phyloP scores from a whole-genome alignment of 2,329 filamentous ascomycete genomes.

The Madurella mycetomatis region DNA sequence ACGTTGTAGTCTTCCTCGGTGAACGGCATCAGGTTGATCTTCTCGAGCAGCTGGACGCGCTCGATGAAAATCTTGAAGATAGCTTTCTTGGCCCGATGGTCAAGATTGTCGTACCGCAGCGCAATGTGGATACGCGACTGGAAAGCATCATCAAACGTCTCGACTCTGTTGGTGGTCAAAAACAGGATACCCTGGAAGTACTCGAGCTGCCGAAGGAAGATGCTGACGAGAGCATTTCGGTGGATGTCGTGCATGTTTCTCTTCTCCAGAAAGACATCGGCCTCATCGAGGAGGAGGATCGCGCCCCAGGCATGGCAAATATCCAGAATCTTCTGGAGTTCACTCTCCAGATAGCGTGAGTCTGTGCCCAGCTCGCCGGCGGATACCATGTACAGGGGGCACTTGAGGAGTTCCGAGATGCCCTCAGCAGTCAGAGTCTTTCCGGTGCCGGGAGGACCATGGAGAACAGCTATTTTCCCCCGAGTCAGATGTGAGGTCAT shows the following conservation, averaged over 20 bases:
- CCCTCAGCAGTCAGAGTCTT: conserved; percentile 86
- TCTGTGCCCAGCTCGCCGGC: conserved; percentile 80
- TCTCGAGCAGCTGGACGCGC: conserved; percentile 62
- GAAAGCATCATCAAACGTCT: conserved; percentile 88
- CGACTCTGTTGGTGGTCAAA: conserved; percentile 81
- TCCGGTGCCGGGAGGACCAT: conserved; percentile 81
- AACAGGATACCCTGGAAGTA: conserved; percentile 92
- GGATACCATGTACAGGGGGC: conserved; percentile 77
- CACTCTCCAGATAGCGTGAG: conserved; percentile 65
- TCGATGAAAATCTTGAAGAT: conserved; percentile 85
- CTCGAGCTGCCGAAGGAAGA: conserved; percentile 81
- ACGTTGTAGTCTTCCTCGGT: conserved; percentile 62
- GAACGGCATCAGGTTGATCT: conserved; percentile 56
- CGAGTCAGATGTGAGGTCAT: not conserved
- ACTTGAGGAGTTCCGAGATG: conserved; percentile 76
- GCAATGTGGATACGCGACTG: conserved; percentile 84
- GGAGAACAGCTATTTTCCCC: conserved; percentile 55
- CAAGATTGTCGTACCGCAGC: conserved; percentile 72
- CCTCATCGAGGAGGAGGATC: conserved; percentile 79
- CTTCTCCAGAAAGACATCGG: conserved; percentile 79
- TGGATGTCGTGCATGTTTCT: conserved; percentile 79
- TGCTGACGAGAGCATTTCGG: conserved; percentile 78
- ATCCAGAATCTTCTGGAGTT: conserved; percentile 79
- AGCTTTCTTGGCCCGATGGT: conserved; percentile 64
- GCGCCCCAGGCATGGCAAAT: conserved; percentile 84